Base-by-base conservation (phyloP, 352 stramenopile genomes). In the Phytophthora melonis region DNA sequence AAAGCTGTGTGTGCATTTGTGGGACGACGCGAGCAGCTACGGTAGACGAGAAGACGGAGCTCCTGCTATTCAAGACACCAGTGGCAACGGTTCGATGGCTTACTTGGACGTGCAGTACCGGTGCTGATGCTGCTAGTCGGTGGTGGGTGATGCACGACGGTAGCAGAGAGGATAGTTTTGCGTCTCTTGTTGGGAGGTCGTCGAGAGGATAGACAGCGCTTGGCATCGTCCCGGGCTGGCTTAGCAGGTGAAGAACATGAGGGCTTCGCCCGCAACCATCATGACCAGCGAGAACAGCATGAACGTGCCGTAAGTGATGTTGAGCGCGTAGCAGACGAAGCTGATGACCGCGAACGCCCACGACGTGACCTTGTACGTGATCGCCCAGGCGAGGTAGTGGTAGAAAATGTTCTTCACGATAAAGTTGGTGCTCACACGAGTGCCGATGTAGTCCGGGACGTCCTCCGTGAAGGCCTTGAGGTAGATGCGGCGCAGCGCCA, bases 241-340 rank as follows among this genome's bases (percentile, higher is more conserved):
- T 81, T 88, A 94, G 71, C 87, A 94, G 53, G 87, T 93, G 78
- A 92, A 87, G 72, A 88, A 94, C 87, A 94, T 93, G 79, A 91
- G 74, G 45, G 70, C 76, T 72, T 94, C 87, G 23, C 89, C 76
- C 27, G 64, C 86, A 27, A 92, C 27, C 8, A 78, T 79, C 50
- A 83, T 68, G 50, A 90, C 53, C 55, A 91, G 60, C 55, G 76
- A 80, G 34, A 93, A 80, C 64, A 90, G 64, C 57, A 79, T 70
- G 78, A 89, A 90, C 56, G 82, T 92, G 77, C 74, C 84, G 66
- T 81, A 88, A 67, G 81, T 89, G 54, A 94, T 90, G 73, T 83
- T 78, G 27, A 92, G 50, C 49, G 62, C 66, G 58, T 59, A 77
- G 70, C 81, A 91, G 34, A 88, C 66, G 10, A 66, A 58, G 62